A percentile compares a stretch with the other conserved stretches of the same genome.
These are phyloP conservation scores for Hyparrhenia diplandra DNA, from an alignment of 176 grass and related monocot genomes.

Conservation along the genomic window DNA sequence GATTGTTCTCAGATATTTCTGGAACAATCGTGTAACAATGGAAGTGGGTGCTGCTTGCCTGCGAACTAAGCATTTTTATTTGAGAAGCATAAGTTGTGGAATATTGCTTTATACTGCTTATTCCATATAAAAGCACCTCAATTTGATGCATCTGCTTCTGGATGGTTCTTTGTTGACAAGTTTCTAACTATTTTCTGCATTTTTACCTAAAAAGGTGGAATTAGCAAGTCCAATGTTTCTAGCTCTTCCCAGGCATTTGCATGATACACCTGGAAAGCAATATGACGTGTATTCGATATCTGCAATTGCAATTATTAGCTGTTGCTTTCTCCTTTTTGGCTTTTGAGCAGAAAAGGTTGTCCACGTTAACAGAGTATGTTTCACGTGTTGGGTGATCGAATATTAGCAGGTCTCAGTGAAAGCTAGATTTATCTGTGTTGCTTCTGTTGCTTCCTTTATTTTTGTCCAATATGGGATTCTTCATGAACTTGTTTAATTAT, in stretches of 20 bases:
- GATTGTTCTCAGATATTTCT: not conserved
- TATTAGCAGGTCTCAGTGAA: not conserved
- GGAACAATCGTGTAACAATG: not conserved
- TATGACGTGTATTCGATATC: not conserved
- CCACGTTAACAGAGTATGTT: not conserved
- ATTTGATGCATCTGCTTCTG: not conserved
- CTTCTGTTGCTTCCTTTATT: not conserved
- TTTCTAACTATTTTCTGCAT: not conserved
- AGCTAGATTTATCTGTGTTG: not conserved
- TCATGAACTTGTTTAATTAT: not conserved
- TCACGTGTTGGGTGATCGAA: not conserved
- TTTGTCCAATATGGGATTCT: not conserved
- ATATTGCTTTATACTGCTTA: not conserved
- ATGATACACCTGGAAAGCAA: not conserved
- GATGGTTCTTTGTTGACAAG: conserved; percentile 5
- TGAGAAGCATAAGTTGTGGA: not conserved
- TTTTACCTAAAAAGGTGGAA: not conserved
- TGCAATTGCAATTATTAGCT: conserved; percentile 6
- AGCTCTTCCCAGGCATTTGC: not conserved
- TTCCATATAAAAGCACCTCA: conserved; percentile 1
- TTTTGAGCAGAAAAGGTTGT: conserved; percentile 3
- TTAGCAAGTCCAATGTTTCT: conserved; percentile 3
- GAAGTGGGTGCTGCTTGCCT: not conserved
- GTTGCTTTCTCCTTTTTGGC: not conserved
- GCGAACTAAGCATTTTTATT: conserved; percentile 12